Evolutionary conservation across 352 stramenopile species (phyloP).

Genomic region (Blastocystis sp.): DNA sequence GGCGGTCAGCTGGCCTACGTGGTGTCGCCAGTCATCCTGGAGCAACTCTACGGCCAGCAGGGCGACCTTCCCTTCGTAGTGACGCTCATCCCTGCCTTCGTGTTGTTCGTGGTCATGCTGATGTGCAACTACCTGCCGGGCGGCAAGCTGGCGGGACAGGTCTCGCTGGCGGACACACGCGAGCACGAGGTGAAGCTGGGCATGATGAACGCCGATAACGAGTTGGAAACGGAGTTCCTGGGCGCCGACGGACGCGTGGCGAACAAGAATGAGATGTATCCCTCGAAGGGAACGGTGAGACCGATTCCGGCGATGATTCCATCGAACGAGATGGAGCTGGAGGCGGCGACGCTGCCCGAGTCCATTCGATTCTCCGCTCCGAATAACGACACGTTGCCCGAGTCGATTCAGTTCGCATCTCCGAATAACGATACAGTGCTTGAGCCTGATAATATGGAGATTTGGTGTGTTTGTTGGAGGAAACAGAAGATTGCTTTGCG

Average conservation of each 20-base stretch:
- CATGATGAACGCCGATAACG: conserved; percentile 27
- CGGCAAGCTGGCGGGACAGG: conserved; percentile 3
- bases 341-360: no score
- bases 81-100: neutral
- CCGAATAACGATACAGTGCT: neutral
- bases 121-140: conserved; percentile 33
- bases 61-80: neutral
- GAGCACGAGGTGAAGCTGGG: conserved; percentile 28
- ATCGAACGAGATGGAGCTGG: no score
- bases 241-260: neutral
- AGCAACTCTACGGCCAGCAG: neutral
- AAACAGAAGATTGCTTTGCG: neutral
- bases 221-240: conserved; percentile 32
- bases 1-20: neutral
- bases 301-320: neutral
- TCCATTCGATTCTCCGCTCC: no score
- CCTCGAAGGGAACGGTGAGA: neutral
- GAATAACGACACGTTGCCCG: neutral
- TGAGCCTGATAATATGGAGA: conserved; percentile 17
- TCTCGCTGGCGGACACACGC: neutral
- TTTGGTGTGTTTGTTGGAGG: conserved; percentile 18
- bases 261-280: neutral
- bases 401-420: neutral
- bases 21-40: neutral
- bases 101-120: neutral